These are phyloP conservation scores for Trametes hirsuta DNA, from an alignment of 1,284 basidiomycete genomes.

Conservation along the genomic window DNA sequence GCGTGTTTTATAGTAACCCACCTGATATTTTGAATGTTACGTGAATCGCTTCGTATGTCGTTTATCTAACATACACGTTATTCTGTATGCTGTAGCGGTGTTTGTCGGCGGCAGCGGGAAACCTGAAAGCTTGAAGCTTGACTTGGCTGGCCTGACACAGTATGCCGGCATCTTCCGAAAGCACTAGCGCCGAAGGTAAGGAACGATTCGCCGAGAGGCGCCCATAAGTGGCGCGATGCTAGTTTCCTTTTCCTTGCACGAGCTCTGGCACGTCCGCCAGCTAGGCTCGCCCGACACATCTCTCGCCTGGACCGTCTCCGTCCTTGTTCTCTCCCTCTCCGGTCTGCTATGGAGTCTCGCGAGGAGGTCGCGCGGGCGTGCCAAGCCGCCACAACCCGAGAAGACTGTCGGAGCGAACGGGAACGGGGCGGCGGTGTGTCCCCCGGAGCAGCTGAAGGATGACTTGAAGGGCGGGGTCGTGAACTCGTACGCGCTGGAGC, in stretches of 20 bases:
- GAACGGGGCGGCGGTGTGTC: not conserved
- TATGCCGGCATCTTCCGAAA: conserved; percentile 2
- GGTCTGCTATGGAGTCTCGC: conserved; percentile 7
- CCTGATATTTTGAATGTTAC: too few species aligned
- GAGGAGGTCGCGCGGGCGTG: not conserved
- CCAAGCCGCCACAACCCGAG: too few species aligned
- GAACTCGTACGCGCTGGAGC: conserved; percentile 14
- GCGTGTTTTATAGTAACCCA: too few species aligned
- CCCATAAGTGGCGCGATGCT: conserved; percentile 13
- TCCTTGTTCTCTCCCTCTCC: conserved; percentile 8
- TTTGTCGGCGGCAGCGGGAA: too few species aligned
- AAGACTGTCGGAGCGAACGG: not conserved
- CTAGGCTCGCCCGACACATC: not conserved
- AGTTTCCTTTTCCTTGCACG: conserved; percentile 12
- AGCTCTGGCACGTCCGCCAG: conserved; percentile 8
- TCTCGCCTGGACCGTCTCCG: conserved; percentile 15
- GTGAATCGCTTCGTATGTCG: too few species aligned
- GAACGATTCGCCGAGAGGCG: not conserved
- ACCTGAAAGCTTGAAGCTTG: too few species aligned
- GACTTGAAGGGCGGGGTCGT: conserved; percentile 8
- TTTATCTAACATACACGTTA: too few species aligned
- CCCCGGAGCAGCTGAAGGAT: conserved; percentile 18
- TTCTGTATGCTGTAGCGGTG: too few species aligned
- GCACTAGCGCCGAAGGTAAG: not conserved
- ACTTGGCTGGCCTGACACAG: too few species aligned